Percentiles rank a stretch among this genome's conserved stretches.
These are phyloP conservation scores for Datura wrightii DNA, from an alignment of 257 asterid species.

Conservation along the genomic window DNA sequence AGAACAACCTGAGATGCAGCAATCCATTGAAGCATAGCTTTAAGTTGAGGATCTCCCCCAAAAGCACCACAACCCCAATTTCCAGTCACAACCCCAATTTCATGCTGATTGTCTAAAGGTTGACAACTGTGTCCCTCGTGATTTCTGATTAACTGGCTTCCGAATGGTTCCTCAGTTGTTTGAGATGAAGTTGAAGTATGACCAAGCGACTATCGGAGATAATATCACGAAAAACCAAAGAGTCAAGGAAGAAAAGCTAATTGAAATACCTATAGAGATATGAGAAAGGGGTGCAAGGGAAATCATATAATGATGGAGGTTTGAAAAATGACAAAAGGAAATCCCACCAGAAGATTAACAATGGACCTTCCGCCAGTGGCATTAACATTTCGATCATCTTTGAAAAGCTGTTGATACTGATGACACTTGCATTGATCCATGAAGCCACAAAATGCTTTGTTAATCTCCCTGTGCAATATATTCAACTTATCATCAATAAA, in stretches of 20 bases:
- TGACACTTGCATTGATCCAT: slow-evolving; percentile 46
- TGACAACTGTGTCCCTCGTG: background rate
- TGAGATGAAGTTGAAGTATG: slow-evolving; percentile 44
- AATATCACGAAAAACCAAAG: slow-evolving; percentile 19
- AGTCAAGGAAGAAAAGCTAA: background rate
- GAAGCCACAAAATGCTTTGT: slow-evolving; percentile 90
- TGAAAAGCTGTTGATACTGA: slow-evolving; percentile 37
- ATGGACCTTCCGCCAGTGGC: slow-evolving; percentile 14
- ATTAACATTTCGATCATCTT: slow-evolving; percentile 29
- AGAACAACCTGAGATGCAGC: slow-evolving; percentile 79
- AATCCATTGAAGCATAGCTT: slow-evolving; percentile 83
- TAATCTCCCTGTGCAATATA: slow-evolving; percentile 55
- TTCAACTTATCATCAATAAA: slow-evolving; percentile 18
- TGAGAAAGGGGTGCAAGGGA: background rate
- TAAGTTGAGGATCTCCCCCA: slow-evolving; percentile 91
- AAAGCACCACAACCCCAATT: slow-evolving; percentile 99
- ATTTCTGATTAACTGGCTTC: slow-evolving; percentile 22
- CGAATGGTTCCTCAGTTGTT: slow-evolving; percentile 12
- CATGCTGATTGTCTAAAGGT: slow-evolving; percentile 28
- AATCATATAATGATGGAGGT: slow-evolving; percentile 6
- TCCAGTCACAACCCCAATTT: slow-evolving; percentile 81
- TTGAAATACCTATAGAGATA: background rate
- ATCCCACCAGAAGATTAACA: slow-evolving; percentile 37
- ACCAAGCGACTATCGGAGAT: slow-evolving; percentile 34
- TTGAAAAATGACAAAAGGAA: background rate